Evolutionary conservation across 2,329 filamentous ascomycete genomes (phyloP), one percentile per base, ranked within the genome.

Genomic region (Penicillium sp.): DNA sequence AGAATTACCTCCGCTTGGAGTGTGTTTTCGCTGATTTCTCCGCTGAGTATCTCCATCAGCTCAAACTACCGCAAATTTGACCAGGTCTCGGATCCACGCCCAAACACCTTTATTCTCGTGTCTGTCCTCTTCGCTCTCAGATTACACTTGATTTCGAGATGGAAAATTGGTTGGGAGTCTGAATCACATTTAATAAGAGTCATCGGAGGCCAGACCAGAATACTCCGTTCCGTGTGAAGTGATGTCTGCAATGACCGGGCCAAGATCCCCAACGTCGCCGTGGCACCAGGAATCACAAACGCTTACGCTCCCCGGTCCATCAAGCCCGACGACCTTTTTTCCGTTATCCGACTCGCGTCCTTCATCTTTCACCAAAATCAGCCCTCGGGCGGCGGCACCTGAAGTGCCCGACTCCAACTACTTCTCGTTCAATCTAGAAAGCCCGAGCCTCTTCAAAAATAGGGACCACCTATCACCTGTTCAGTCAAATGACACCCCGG

Each of bases 361-460:
- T 15, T 70, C 73, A 38, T 67, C 73, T 7, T 63, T 68, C n/a
- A 65, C 56, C 29, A 67, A 62, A 47, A 62, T 67, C 46, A 66
- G 63, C 6, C 60, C 69, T 26, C 66, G 56, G 15, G 60, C 64
- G 44, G 38, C 61, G 38, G 45, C 61, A 21, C 38, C 67, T 9
- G 73, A 74, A 26, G 62, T 62, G 21, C 75, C 84, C 26, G 94
- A 91, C 73, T 91, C 92, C 13, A 96, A 93, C 75, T 97, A 97
- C 77, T 97, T 97, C 75, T 91, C 91, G 60, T 86, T 96, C 63
- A 82, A 88, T 31, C 80, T 91, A 65, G 88, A 92, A 48, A 72
- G 68, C 62, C 75, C 86, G 21, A 82, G 78, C 38, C 84, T 88
- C 1, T 86, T 86, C 60, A 87, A 88, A 66, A 91, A 91, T 76